Base-by-base conservation (phyloP, 208 protist genomes). In the Crithidia bombi region DNA sequence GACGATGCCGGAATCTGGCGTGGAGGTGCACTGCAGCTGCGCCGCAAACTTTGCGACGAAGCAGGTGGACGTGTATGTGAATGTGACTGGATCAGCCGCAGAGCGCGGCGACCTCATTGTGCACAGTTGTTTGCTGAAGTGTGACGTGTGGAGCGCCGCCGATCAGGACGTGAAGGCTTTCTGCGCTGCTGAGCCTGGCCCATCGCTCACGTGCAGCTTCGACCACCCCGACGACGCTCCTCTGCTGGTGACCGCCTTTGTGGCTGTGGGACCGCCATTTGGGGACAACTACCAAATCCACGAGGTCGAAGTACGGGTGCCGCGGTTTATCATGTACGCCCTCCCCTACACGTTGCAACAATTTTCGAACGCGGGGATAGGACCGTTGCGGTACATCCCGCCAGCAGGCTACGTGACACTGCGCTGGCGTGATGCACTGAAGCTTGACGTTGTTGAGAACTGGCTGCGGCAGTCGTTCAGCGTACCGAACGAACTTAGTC, bases 301-400 rank as follows among this genome's bases (percentile, higher is more conserved):
- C 70, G 92, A 98, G 52, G 44, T 97, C 21, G 39, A 44, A 11
- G 41, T 96, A 46, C 49, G 44, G 7, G 70, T 98, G 32, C 95
- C 96, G 2, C 83, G 76, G 61, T 98, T 97, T 78, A 65, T 86
- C 38, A 95, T 97, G 85, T 97, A 87, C 78, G 65, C 65, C 32
- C 50, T 79, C 30, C 77, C 69, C 32, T 44, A 44, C 33, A 59
- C 55, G n/a, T 23, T 78, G 23, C 41, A 9, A 10, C 67, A 69
- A 21, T 7, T 41, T 6, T 28, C 41, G 17, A 7, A 33, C 17
- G 28, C 28, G 2, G 33, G 12, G 5, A 21, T 15, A 43, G 25
- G 4, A 26, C 52, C 46, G 28, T 12, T 67, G 26, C 2, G 58
- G 17, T 87, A 78, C 52, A 17, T 26, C 0, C 50, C 50, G 14